Conservation (phyloP, 306 rosid species). For the Gastrolobium villosum region DNA sequence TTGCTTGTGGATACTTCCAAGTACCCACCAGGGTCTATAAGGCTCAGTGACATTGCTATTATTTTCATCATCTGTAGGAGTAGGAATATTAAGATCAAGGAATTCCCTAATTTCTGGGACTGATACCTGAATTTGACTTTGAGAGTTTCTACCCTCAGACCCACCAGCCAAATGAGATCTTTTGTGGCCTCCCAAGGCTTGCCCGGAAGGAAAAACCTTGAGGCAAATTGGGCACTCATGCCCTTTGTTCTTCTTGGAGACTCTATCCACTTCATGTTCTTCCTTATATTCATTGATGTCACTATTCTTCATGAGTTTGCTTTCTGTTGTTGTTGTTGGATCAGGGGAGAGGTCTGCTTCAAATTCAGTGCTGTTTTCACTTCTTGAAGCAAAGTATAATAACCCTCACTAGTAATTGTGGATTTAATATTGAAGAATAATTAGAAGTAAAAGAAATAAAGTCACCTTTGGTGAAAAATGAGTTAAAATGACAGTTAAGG, state of each 20-base stretch:
- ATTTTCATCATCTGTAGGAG: too few species aligned
- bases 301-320: constrained; percentile 40
- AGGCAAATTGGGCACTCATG: background rate
- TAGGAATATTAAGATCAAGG: too few species aligned
- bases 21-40: too few species aligned
- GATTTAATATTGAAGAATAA: too few species aligned
- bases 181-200: background rate
- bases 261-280: constrained; percentile 33
- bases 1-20: too few species aligned
- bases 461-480: too few species aligned
- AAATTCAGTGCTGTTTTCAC: constrained; percentile 55
- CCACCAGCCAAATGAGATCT: background rate
- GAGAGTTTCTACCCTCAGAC: background rate
- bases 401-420: too few species aligned
- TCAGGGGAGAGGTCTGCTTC: constrained; percentile 52
- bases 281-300: constrained; percentile 1
- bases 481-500: too few species aligned
- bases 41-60: too few species aligned
- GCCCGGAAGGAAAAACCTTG: background rate
- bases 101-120: too few species aligned
- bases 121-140: too few species aligned
- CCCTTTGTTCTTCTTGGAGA: constrained; percentile 50
- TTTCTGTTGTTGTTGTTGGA: constrained; percentile 42
- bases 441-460: too few species aligned
- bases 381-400: constrained; percentile 59